Evolutionary conservation across 768 basidiomycete genomes (phyloP).

Genomic region (Cubamyces lactineus): DNA sequence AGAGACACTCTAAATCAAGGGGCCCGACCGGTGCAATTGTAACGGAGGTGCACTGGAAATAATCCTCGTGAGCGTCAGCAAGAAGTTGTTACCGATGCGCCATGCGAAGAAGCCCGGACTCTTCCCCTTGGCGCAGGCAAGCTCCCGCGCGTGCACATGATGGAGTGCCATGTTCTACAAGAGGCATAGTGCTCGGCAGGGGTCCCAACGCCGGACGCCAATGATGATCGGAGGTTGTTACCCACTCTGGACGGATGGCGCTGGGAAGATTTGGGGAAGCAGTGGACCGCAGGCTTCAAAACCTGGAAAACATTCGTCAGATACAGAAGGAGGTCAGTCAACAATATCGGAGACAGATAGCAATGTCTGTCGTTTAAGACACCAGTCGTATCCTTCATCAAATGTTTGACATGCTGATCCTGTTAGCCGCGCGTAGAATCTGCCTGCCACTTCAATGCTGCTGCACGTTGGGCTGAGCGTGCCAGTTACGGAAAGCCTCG

Average conservation of each 20-base stretch:
- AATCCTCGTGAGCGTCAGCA: neutral
- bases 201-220: neutral
- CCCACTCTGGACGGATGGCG: neutral
- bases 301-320: neutral
- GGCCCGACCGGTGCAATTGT: neutral
- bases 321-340: neutral
- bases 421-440: neutral
- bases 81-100: constrained; percentile 6
- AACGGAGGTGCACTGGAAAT: neutral
- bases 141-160: too few relatives aligned
- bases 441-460: neutral
- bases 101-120: neutral
- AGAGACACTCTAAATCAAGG: neutral
- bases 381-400: neutral
- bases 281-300: neutral
- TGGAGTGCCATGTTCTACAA: neutral
- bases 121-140: too few relatives aligned
- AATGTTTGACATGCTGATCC: constrained; percentile 7
- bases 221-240: neutral
- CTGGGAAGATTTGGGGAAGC: constrained; percentile 11
- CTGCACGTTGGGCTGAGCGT: too few relatives aligned
- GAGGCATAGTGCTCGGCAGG: neutral
- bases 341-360: neutral
- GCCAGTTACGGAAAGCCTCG: too few relatives aligned
- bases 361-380: neutral